Conservation (phyloP, 1,139 yeast genomes). For the Yamadazyma aaseri region DNA sequence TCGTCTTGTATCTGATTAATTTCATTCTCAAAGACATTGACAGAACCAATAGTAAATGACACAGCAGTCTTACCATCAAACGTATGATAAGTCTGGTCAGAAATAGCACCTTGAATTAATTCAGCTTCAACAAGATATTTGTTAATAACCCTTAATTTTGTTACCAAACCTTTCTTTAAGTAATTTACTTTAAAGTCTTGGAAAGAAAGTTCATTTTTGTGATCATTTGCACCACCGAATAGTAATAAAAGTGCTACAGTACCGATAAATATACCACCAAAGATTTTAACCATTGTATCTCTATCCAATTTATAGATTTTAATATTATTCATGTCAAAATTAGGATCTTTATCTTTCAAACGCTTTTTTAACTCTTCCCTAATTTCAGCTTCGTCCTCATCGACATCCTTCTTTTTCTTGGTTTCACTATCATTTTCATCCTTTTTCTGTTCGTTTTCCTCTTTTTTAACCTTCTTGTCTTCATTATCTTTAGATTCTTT, state of each 20-base stretch:
- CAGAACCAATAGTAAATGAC: constrained; percentile 69
- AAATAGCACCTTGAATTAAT: constrained; percentile 57
- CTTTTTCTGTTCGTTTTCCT: constrained; percentile 8
- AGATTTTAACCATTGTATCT: constrained; percentile 18
- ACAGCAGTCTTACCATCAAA: constrained; percentile 43
- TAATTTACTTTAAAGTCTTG: constrained; percentile 87
- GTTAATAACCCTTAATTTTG: constrained; percentile 73
- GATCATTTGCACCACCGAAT: constrained; percentile 16
- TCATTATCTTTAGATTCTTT: neutral
- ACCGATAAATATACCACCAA: constrained; percentile 16
- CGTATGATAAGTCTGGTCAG: constrained; percentile 40
- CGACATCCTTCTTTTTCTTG: constrained; percentile 9
- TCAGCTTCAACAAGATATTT: constrained; percentile 74
- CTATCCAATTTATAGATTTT: constrained; percentile 31
- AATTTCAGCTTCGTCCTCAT: constrained; percentile 19
- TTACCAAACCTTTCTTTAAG: constrained; percentile 81
- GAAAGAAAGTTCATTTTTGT: constrained; percentile 60
- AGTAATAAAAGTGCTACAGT: constrained; percentile 16
- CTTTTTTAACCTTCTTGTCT: neutral
- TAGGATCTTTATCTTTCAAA: constrained; percentile 32
- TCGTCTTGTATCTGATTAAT: constrained; percentile 61
- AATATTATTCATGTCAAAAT: constrained; percentile 29
- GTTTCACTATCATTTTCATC: constrained; percentile 12
- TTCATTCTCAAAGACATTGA: constrained; percentile 70
- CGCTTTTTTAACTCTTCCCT: constrained; percentile 34